Evolutionary conservation across 805 yeast species (phyloP), one percentile per base, ranked within the genome.

Genomic region (Tetrapisispora pingtungensis): DNA sequence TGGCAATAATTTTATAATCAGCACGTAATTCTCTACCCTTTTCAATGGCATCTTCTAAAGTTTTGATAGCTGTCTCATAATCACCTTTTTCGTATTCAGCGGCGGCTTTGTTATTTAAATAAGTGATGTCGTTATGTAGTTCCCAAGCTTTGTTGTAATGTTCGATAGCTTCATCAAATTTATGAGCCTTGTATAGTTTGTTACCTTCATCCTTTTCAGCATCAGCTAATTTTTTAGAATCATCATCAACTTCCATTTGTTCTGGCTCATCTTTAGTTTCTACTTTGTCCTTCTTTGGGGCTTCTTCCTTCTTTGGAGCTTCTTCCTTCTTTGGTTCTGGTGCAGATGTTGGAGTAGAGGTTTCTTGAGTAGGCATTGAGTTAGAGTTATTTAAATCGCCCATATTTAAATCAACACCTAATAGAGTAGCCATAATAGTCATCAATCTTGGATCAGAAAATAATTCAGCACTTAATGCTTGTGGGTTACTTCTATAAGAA

Each of bases 21-120:
- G 96, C 89, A 67, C 94, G 84, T 64, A 74, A 57, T 55, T 82
- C 90, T 69, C 96, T 78, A 52, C 96, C 96, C 63, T 84, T 80
- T 35, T 86, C 96, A 50, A 90, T 76, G 22, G 98, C 97, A 41
- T 68, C 67, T 54, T 77, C 69, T 64, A 96, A 82, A 4, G 97
- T 86, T 47, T 73, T 67, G 52, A 93, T 84, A 34, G 96, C 89
- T 10, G 80, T 67, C 46, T 88, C 96, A 58, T 76, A 84, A 59
- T 88, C 96, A 49, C 93, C 96, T 65, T 89, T 87, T 69, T 93
- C 99, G 60, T 68, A 93, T 68, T 93, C 96, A 30, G 98, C 99
- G 46, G 99, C 97, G 33, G 98, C 93, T 58, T 94, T 80, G 73
- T 93, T 93, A 72, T 94, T 93, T 63, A 93, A 74, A 63, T 84